Percentiles rank a stretch among this genome's conserved stretches.
Conservation (phyloP, 306 rosid species). For the Datisca glomerata region DNA sequence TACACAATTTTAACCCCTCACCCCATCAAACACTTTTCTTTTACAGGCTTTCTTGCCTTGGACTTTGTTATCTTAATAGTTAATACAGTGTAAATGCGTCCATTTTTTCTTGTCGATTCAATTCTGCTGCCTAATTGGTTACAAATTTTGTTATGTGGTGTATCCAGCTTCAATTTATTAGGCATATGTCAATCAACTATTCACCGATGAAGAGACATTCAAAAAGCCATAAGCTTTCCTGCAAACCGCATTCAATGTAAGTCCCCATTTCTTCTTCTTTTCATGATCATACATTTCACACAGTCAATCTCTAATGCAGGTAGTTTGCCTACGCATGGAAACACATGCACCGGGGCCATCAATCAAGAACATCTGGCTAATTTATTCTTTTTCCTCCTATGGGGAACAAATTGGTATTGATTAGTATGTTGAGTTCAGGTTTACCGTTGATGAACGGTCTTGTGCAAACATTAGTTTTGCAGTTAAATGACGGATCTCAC, state of each 20-base stretch:
- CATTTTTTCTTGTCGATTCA: background rate
- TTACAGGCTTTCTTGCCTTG: background rate
- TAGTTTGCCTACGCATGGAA: too few species aligned
- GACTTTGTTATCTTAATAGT: background rate
- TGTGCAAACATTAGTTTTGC: too few species aligned
- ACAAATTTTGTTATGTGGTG: conserved; percentile 4
- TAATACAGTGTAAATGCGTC: background rate
- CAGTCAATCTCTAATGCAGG: too few species aligned
- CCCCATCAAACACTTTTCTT: background rate
- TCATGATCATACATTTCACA: background rate
- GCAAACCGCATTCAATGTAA: conserved; percentile 18
- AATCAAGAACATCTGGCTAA: too few species aligned
- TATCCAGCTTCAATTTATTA: conserved; percentile 37
- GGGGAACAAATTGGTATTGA: too few species aligned
- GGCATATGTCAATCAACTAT: conserved; percentile 34
- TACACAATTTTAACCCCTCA: too few species aligned
- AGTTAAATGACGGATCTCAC: too few species aligned
- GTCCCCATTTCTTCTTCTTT: conserved; percentile 6
- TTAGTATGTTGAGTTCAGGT: too few species aligned
- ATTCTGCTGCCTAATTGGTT: conserved; percentile 1
- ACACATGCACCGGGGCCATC: too few species aligned
- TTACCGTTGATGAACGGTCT: too few species aligned
- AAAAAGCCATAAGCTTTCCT: conserved; percentile 11
- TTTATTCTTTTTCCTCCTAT: too few species aligned
- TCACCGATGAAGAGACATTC: conserved; percentile 21